These are phyloP conservation scores for Solanum arcanum DNA, from an alignment of 257 asterid species.

Conservation along the genomic window DNA sequence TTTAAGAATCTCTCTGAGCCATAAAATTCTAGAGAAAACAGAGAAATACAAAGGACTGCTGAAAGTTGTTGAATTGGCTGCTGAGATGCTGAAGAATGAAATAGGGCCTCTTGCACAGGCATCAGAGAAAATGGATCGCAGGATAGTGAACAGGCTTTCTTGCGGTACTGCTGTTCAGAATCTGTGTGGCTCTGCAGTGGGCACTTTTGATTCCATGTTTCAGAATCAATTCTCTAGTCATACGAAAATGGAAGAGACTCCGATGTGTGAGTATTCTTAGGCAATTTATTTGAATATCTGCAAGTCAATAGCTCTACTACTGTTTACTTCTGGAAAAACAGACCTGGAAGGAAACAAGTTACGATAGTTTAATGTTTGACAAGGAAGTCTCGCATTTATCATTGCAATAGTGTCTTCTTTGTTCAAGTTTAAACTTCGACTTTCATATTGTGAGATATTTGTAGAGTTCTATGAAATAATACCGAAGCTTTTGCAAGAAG, in stretches of 20 bases:
- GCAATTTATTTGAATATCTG: neutral
- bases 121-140: conserved; percentile 66
- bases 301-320: neutral
- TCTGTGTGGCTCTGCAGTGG: conserved; percentile 65
- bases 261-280: conserved; percentile 1
- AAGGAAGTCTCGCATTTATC: neutral
- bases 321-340: neutral
- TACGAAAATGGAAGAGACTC: conserved; percentile 1
- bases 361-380: neutral
- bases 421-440: neutral
- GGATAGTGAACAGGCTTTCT: conserved; percentile 76
- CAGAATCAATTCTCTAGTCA: conserved; percentile 5
- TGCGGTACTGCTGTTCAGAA: conserved; percentile 62
- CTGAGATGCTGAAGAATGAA: conserved; percentile 48
- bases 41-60: conserved; percentile 48
- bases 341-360: neutral
- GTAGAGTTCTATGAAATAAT: neutral
- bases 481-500: neutral
- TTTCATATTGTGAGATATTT: neutral
- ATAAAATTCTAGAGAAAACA: conserved; percentile 62
- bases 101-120: conserved; percentile 66
- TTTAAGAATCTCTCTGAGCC: conserved; percentile 59
- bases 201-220: conserved; percentile 50
- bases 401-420: neutral
- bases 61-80: conserved; percentile 45